Evolutionary conservation across 495 filamentous ascomycete genomes (phyloP).

Genomic region (Hypoxylon intermedium): DNA sequence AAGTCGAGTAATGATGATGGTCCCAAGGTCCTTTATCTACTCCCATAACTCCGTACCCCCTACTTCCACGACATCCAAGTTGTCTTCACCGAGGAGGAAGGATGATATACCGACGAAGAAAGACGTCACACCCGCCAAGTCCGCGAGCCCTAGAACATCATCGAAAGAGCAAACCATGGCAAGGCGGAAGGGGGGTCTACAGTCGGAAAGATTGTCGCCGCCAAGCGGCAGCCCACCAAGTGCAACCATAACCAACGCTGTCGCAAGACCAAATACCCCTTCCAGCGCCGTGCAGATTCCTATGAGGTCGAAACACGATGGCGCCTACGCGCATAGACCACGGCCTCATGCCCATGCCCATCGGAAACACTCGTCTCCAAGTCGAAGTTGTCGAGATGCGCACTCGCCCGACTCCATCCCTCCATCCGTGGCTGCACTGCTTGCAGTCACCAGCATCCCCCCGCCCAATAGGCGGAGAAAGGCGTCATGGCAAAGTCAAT

Average conservation of each 20-base stretch:
- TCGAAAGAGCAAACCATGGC: conserved; percentile 39
- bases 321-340: conserved; percentile 28
- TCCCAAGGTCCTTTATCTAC: conserved; percentile 49
- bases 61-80: conserved; percentile 19
- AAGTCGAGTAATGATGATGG: conserved; percentile 45
- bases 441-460: conserved; percentile 67
- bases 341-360: conserved; percentile 27
- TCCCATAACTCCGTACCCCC: conserved; percentile 28
- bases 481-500: conserved; percentile 25
- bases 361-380: conserved; percentile 36
- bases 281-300: conserved; percentile 58
- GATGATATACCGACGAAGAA: conserved; percentile 39
- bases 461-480: conserved; percentile 46
- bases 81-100: conserved; percentile 35
- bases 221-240: conserved; percentile 42
- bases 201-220: conserved; percentile 30
- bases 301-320: conserved; percentile 43
- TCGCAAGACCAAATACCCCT: conserved; percentile 47
- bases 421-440: conserved; percentile 64
- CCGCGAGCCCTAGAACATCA: conserved; percentile 20
- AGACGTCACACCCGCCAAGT: conserved; percentile 10
- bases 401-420: conserved; percentile 61
- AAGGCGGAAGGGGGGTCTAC: conserved; percentile 36
- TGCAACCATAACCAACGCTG: conserved; percentile 34
- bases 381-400: conserved; percentile 40